These are phyloP conservation scores for Coemansia sp. DNA, from an alignment of 192 early-diverging fungal species.

Conservation along the genomic window DNA sequence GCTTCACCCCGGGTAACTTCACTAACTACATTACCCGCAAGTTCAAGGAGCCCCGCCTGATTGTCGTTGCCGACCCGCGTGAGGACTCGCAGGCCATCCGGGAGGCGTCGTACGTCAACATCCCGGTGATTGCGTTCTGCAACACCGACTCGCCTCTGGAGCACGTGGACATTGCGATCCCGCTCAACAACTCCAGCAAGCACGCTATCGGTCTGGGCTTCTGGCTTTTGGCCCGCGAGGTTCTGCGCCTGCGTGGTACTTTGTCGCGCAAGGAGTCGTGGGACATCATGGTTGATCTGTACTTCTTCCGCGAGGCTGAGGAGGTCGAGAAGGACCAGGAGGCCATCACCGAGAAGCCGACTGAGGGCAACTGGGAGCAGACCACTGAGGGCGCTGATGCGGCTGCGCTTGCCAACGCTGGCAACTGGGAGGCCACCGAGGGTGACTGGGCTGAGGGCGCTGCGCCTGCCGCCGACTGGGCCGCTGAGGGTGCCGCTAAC, in stretches of 20 bases:
- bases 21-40: conserved; percentile 99
- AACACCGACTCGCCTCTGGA: conserved; percentile 96
- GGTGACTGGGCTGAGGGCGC: conserved; percentile 47
- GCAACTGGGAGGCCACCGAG: conserved; percentile 52
- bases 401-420: conserved; percentile 29
- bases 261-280: conserved; percentile 82
- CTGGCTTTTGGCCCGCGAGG: conserved; percentile 98
- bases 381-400: conserved; percentile 47
- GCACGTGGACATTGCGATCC: conserved; percentile 98
- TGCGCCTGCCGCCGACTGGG: conserved; percentile 61
- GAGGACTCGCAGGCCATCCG: conserved; percentile 98
- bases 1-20: conserved; percentile 99
- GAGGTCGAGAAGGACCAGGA: conserved; percentile 94
- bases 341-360: conserved; percentile 57
- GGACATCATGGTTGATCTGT: conserved; percentile 99
- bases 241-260: conserved; percentile 95
- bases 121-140: conserved; percentile 98
- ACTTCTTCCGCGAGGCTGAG: conserved; percentile 99
- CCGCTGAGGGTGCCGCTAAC: conserved; percentile 58
- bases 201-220: conserved; percentile 97
- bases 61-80: conserved; percentile 96
- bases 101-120: conserved; percentile 99
- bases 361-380: conserved; percentile 53
- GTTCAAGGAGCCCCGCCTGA: conserved; percentile 99
- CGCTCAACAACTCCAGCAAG: conserved; percentile 99